Evolutionary conservation across 2,329 filamentous ascomycete species (phyloP).

Genomic region (Pezicula carpinea): DNA sequence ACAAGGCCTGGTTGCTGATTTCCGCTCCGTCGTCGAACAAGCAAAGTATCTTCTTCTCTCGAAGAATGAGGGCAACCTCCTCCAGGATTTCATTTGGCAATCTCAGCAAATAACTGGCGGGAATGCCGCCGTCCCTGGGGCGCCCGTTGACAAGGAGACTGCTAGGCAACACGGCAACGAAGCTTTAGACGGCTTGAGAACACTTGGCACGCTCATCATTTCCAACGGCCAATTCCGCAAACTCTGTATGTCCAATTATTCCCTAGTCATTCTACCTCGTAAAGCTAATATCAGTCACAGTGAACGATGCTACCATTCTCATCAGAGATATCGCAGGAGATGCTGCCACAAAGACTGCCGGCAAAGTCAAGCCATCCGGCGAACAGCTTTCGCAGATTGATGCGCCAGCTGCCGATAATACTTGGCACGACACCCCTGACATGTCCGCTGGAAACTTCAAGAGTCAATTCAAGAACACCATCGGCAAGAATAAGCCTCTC

Average conservation of each 20-base stretch:
- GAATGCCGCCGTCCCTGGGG: constrained; percentile 55
- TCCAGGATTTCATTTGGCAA: constrained; percentile 98
- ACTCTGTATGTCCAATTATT: constrained; percentile 11
- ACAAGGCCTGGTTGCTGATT: constrained; percentile 69
- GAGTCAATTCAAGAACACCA: constrained; percentile 57
- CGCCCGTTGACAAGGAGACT: constrained; percentile 68
- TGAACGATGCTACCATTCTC: constrained; percentile 76
- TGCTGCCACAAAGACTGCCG: constrained; percentile 74
- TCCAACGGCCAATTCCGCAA: constrained; percentile 75
- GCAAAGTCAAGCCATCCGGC: constrained; percentile 69
- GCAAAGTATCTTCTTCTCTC: constrained; percentile 80
- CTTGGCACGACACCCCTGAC: constrained; percentile 85
- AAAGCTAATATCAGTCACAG: constrained; percentile 28
- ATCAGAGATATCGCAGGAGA: constrained; percentile 90
- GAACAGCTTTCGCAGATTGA: constrained; percentile 77
- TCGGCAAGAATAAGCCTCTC: constrained; percentile 48
- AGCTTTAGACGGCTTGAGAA: constrained; percentile 79
- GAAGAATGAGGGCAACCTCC: constrained; percentile 91
- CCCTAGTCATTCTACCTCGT: not conserved
- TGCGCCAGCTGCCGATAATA: constrained; percentile 80
- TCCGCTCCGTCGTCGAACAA: constrained; percentile 75
- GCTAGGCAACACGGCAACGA: constrained; percentile 80
- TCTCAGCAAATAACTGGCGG: constrained; percentile 69
- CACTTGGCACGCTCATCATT: constrained; percentile 81
- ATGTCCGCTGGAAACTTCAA: constrained; percentile 66